These are phyloP conservation scores for Nicotiana benthamiana DNA, from an alignment of 257 asterid species.

Conservation along the genomic window DNA sequence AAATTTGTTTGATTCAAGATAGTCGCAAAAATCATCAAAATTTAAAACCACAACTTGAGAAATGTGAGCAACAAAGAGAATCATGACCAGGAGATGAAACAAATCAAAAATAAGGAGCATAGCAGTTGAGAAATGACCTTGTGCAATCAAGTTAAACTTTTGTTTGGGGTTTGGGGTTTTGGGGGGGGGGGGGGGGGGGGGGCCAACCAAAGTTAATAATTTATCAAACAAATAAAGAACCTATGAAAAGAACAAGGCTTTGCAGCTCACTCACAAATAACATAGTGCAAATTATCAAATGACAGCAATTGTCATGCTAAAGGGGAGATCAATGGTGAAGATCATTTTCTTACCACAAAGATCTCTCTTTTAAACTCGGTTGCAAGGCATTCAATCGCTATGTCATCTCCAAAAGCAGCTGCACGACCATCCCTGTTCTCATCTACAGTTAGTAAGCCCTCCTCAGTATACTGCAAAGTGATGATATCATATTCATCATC, in stretches of 20 bases:
- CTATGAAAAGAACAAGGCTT: too few relatives aligned
- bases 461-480: slow-evolving; percentile 85
- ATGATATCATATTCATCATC: slow-evolving; percentile 89
- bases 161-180: too few relatives aligned
- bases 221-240: too few relatives aligned
- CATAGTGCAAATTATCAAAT: not conserved
- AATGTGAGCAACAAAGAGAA: not conserved
- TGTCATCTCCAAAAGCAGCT: slow-evolving; percentile 96
- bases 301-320: not conserved
- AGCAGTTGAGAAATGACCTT: not conserved
- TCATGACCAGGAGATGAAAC: not conserved
- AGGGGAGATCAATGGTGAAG: not conserved
- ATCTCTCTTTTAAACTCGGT: slow-evolving; percentile 89
- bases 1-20: not conserved
- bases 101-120: not conserved
- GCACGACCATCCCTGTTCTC: slow-evolving; percentile 83
- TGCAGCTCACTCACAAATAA: not conserved
- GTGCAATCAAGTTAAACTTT: too few relatives aligned
- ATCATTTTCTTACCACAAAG: slow-evolving; percentile 64
- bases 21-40: not conserved
- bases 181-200: too few relatives aligned
- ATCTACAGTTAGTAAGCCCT: slow-evolving; percentile 74
- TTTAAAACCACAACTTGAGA: not conserved
- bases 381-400: slow-evolving; percentile 94
- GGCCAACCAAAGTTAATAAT: too few relatives aligned